phyloP scores from a whole-genome alignment of 257 asterid genomes.

The Primulina huaijiensis region DNA sequence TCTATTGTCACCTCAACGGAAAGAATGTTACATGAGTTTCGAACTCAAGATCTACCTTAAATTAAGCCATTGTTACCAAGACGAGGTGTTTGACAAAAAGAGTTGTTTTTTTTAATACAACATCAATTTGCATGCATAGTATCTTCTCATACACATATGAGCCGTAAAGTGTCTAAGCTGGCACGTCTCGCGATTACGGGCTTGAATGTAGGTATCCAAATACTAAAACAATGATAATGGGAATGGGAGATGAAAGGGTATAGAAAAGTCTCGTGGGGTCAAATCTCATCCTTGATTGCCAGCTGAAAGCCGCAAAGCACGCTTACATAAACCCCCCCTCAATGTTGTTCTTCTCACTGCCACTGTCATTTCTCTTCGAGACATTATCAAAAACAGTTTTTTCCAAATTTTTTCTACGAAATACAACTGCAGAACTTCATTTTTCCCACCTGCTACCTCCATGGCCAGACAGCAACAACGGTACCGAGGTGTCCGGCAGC shows the following conservation, averaged over 20 bases:
- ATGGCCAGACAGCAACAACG: slow-evolving; percentile 77
- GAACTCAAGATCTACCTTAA: too few relatives aligned
- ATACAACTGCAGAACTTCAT: background rate
- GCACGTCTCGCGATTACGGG: background rate
- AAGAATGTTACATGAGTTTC: too few relatives aligned
- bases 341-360: background rate
- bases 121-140: too few relatives aligned
- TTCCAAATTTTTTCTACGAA: background rate
- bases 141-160: background rate
- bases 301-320: slow-evolving; percentile 55
- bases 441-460: background rate
- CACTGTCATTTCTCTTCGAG: slow-evolving; percentile 7
- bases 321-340: slow-evolving; percentile 47
- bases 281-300: slow-evolving; percentile 36
- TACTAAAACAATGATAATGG: background rate
- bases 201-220: background rate
- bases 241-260: slow-evolving; percentile 18
- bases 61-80: too few relatives aligned
- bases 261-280: slow-evolving; percentile 45
- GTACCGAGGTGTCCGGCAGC: slow-evolving; percentile 85
- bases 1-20: too few relatives aligned
- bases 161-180: background rate
- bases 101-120: too few relatives aligned
- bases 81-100: background rate
- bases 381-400: slow-evolving; percentile 24